Base-by-base conservation (phyloP, 1,139 yeast species). In the Suhomyces choctaworum region DNA sequence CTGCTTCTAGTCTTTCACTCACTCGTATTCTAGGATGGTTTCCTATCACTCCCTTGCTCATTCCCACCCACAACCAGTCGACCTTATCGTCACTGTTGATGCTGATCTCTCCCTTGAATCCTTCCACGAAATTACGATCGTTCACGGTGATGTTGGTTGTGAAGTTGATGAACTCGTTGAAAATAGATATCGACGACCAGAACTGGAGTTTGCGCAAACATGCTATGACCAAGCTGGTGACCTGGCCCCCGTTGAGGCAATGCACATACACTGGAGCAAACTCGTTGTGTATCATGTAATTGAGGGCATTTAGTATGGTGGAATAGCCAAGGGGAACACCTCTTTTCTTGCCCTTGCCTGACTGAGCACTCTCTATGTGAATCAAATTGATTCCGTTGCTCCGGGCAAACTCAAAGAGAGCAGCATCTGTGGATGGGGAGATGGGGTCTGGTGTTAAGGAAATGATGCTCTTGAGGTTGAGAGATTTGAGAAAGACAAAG, bases 141-240 rank as follows among this genome's bases (percentile, higher is more conserved):
- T 86, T 85, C 17, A 86, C 78, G 26, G 89, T 89, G 29, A 87
- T 80, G 34, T 80, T 82, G n/a, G 86, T 80, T 5, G 90, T 77
- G 56, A 78, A 89, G 42, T 81, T 78, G 30, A 85, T 72, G 51
- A 86, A 90, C 58, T 92, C 98, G 46, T 83, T 88, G 48, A 85
- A 80, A 11, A 92, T 88, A 0, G 96, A 82, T 6, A 89, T 88
- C 12, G 87, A 77, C 7, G 95, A 82, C 98, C 98, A 92, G 50
- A 84, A 80, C 26, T 88, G 86, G 22, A 86, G 64, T 51, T 86
- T 86, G 21, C 98, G 65, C 27, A 89, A 65, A 55, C 97, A 88
- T 6, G 97, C 97, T 23, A 90, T 75, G 3, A 88, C 78, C 32
- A 92, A 66, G 22, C 94, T 79, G 0, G 95, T 85, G 2, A 87